Conservation (phyloP, 768 basidiomycete genomes). For the Kwoniella sp. region DNA sequence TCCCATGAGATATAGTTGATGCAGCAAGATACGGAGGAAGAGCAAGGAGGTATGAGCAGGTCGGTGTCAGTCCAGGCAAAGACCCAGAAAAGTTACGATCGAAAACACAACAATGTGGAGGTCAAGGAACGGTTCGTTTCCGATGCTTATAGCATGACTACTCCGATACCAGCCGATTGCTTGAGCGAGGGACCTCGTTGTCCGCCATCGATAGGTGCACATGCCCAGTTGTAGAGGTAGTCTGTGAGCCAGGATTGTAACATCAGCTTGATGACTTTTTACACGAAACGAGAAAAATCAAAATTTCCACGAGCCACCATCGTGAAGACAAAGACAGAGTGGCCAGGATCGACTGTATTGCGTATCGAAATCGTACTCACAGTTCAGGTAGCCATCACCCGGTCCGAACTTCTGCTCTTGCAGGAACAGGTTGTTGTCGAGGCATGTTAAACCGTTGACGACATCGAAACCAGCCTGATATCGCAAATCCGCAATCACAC, state of each 20-base stretch:
- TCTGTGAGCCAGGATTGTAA: conserved; percentile 39
- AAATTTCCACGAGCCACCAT: too few relatives aligned
- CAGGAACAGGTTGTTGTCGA: conserved; percentile 87
- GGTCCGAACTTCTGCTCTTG: conserved; percentile 89
- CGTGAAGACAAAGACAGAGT: too few relatives aligned
- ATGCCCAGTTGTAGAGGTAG: conserved; percentile 95
- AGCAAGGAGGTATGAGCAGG: too few relatives aligned
- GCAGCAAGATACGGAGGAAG: too few relatives aligned
- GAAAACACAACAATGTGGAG: too few relatives aligned
- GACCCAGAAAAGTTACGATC: too few relatives aligned
- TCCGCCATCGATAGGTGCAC: conserved; percentile 72
- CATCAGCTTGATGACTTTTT: background rate
- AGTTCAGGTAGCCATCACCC: conserved; percentile 76
- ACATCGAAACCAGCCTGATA: conserved; percentile 83
- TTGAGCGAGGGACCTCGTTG: conserved; percentile 56
- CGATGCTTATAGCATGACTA: conserved; percentile 79
- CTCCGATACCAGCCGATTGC: conserved; percentile 61
- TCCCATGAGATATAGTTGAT: too few relatives aligned
- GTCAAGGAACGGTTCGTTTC: background rate
- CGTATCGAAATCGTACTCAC: too few relatives aligned
- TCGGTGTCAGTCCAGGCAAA: too few relatives aligned
- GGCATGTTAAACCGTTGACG: conserved; percentile 88
- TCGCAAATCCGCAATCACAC: too few relatives aligned
- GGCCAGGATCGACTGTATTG: too few relatives aligned
- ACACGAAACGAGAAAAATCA: too few relatives aligned